phyloP scores from a whole-genome alignment of 441 rosid species.

The Gossypium lobatum region DNA sequence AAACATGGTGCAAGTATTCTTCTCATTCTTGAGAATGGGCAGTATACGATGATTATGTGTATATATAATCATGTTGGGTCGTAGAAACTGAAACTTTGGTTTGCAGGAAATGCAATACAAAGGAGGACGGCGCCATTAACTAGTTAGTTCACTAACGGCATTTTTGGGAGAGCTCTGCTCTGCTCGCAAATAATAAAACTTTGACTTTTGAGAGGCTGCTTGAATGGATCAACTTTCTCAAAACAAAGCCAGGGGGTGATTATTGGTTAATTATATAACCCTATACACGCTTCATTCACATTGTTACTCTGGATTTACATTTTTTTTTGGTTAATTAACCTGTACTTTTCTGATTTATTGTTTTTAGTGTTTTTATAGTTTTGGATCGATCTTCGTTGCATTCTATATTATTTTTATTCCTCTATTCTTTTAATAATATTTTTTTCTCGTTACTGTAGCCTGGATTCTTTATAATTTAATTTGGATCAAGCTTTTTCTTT shows the following conservation, averaged over 20 bases:
- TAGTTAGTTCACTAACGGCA: constrained; percentile 8
- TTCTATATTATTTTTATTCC: too few relatives aligned
- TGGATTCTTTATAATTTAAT: too few relatives aligned
- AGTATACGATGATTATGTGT: not conserved
- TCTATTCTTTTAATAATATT: too few relatives aligned
- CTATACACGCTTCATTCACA: too few relatives aligned
- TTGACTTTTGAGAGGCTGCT: not conserved
- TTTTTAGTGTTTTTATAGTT: too few relatives aligned
- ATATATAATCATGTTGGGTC: not conserved
- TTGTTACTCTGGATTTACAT: too few relatives aligned
- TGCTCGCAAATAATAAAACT: constrained; percentile 21
- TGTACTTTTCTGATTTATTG: too few relatives aligned
- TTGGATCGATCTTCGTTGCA: too few relatives aligned
- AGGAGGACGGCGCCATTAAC: constrained; percentile 62
- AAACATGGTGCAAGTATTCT: not conserved
- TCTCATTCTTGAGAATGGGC: not conserved
- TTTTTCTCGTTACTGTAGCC: too few relatives aligned
- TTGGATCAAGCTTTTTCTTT: too few relatives aligned
- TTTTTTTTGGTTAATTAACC: too few relatives aligned
- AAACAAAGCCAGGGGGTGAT: not conserved
- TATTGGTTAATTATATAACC: too few relatives aligned
- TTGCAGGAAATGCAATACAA: constrained; percentile 44
- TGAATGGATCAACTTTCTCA: constrained; percentile 2
- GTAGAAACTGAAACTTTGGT: not conserved
- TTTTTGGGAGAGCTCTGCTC: constrained; percentile 19